Conservation (phyloP, 1,139 yeast genomes). For the Saccharomyces pastorianus region DNA sequence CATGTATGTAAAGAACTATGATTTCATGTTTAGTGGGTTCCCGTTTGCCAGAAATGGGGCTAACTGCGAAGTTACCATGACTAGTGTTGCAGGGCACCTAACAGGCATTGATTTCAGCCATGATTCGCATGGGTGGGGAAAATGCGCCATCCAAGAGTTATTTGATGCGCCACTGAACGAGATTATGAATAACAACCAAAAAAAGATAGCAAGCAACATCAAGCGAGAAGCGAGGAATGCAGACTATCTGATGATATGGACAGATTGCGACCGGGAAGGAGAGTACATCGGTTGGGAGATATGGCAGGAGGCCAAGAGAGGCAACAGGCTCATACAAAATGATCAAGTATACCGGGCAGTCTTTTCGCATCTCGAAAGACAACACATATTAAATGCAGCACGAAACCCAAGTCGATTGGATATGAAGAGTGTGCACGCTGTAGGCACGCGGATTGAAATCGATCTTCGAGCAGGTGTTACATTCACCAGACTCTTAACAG, state of each 20-base stretch:
- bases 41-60: conserved; percentile 31
- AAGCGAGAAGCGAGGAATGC: conserved; percentile 53
- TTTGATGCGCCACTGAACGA: conserved; percentile 60
- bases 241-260: conserved; percentile 80
- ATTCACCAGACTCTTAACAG: conserved; percentile 59
- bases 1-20: conserved; percentile 73
- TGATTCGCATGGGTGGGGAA: conserved; percentile 52
- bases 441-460: conserved; percentile 73
- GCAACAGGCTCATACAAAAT: conserved; percentile 39
- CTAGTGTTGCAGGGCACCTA: conserved; percentile 85
- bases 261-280: conserved; percentile 98
- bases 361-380: conserved; percentile 78
- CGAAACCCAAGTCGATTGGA: conserved; percentile 56
- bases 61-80: conserved; percentile 68
- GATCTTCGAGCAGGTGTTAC: conserved; percentile 87
- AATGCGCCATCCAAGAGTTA: conserved; percentile 55
- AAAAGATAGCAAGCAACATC: conserved; percentile 62
- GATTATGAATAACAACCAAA: conserved; percentile 35
- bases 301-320: conserved; percentile 52
- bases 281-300: conserved; percentile 92
- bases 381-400: conserved; percentile 73
- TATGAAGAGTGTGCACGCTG: conserved; percentile 70
- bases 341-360: conserved; percentile 59
- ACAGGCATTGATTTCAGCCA: conserved; percentile 56
- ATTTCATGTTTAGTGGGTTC: conserved; percentile 54